Evolutionary conservation across 164 flowering plant genomes (phyloP).

Genomic region (Warburgia ugandensis): DNA sequence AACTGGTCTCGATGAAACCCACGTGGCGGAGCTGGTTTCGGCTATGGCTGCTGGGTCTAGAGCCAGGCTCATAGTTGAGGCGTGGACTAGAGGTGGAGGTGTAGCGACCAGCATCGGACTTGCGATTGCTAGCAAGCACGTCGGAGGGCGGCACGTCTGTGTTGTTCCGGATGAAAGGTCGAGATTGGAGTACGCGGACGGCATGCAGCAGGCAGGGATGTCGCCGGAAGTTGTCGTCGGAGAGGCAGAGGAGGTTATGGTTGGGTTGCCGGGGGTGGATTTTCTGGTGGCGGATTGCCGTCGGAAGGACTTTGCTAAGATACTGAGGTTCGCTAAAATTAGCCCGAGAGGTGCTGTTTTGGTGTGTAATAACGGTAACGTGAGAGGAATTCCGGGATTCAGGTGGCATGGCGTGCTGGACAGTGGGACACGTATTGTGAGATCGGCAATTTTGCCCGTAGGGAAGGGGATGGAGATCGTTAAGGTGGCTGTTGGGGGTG

Average conservation of each 20-base stretch:
- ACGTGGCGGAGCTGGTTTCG: slow-evolving; percentile 44
- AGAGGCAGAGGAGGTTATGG: slow-evolving; percentile 50
- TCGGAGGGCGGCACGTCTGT: slow-evolving; percentile 67
- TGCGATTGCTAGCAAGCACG: slow-evolving; percentile 52
- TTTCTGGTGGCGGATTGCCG: slow-evolving; percentile 70
- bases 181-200: slow-evolving; percentile 35
- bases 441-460: slow-evolving; percentile 72
- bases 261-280: slow-evolving; percentile 44
- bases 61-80: slow-evolving; percentile 40
- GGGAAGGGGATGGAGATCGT: slow-evolving; percentile 80
- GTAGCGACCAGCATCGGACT: slow-evolving; percentile 60
- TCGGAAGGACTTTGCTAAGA: slow-evolving; percentile 34
- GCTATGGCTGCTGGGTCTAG: slow-evolving; percentile 62
- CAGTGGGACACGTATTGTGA: slow-evolving; percentile 35
- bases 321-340: slow-evolving; percentile 40
- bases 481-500: slow-evolving; percentile 34
- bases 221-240: slow-evolving; percentile 54
- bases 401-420: slow-evolving; percentile 41
- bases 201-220: slow-evolving; percentile 25
- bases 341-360: slow-evolving; percentile 64
- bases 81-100: slow-evolving; percentile 53
- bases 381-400: slow-evolving; percentile 24
- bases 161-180: slow-evolving; percentile 61
- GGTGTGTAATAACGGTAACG: slow-evolving; percentile 54
- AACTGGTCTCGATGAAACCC: slow-evolving; percentile 25